A percentile compares a stretch with the other conserved stretches of the same genome.
Conservation (phyloP, 1,284 basidiomycete species). For the Cryptococcus sp. region DNA sequence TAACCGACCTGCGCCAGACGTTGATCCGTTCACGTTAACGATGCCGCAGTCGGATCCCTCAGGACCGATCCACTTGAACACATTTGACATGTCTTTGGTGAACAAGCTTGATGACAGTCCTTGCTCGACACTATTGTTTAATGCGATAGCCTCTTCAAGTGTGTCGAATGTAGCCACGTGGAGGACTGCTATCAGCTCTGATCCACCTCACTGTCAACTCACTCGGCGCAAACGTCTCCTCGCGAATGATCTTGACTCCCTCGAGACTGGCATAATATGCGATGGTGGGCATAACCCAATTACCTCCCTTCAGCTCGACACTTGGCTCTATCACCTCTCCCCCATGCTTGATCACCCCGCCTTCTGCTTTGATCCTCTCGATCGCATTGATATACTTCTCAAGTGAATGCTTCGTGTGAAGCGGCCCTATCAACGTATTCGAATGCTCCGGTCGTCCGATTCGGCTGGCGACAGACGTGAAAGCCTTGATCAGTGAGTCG, state of each 20-base stretch:
- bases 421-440: conserved; percentile 73
- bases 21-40: conserved; percentile 78
- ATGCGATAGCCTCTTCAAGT: conserved; percentile 78
- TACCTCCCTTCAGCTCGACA: conserved; percentile 60
- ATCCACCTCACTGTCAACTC: not conserved
- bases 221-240: conserved; percentile 81
- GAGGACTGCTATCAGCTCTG: conserved; percentile 54
- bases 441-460: conserved; percentile 75
- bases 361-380: conserved; percentile 61
- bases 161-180: conserved; percentile 84
- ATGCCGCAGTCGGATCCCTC: conserved; percentile 75
- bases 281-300: conserved; percentile 83
- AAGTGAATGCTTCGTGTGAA: conserved; percentile 70
- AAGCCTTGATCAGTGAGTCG: conserved; percentile 67
- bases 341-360: conserved; percentile 73
- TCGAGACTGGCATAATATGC: conserved; percentile 50
- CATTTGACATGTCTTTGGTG: conserved; percentile 74
- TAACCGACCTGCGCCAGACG: conserved; percentile 63
- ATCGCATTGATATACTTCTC: conserved; percentile 65
- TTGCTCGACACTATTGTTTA: conserved; percentile 86
- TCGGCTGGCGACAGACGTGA: conserved; percentile 59
- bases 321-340: conserved; percentile 57
- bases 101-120: conserved; percentile 82
- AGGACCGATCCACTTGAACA: conserved; percentile 82
- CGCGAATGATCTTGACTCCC: conserved; percentile 67